Evolutionary conservation across 805 yeast species (phyloP), one percentile per base, ranked within the genome.

Genomic region (Nakazawaea ernobii): DNA sequence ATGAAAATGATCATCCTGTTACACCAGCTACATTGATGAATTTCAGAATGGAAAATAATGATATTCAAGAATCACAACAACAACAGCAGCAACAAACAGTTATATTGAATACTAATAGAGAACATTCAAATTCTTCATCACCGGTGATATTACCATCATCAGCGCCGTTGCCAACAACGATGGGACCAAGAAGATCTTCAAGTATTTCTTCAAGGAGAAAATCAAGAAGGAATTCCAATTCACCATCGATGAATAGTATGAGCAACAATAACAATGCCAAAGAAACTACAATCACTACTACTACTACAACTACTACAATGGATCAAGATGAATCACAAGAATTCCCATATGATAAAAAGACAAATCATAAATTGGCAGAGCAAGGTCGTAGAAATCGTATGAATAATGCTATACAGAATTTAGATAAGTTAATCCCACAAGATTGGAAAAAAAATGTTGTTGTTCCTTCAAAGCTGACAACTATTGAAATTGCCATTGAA

Each of bases 341-440:
- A 8, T 30, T 32, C 17, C 36, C 17, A 13, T n/a, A n/a, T 29
- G 71, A 76, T 28, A 84, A 85, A 60, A 82, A 84, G 56, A 78
- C 84, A 2, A 78, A 79, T 37, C 99, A 92, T 65, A 91, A 92
- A 61, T 74, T 88, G 13, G 98, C 99, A 0, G 99, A 92, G 66
- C 97, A 94, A 65, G 98, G 96, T 13, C 75, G 99, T 45, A 77
- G 99, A 56, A 91, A 92, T 62, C 73, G 99, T 52, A 85, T 92
- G 83, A 94, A 94, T 62, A 68, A 72, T 48, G 98, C 97, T 0
- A 81, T 92, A 29, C 80, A 79, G 39, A 96, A 87, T 38, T 69
- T 92, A 49, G 82, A 84, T 8, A 57, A 70, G 8, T 65, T 89
- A 52, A 74, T 92, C 20, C 95, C 96, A 0, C 77, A 81, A 6